Evolutionary conservation across 768 basidiomycete species (phyloP).

Genomic region (Trametes maxima): DNA sequence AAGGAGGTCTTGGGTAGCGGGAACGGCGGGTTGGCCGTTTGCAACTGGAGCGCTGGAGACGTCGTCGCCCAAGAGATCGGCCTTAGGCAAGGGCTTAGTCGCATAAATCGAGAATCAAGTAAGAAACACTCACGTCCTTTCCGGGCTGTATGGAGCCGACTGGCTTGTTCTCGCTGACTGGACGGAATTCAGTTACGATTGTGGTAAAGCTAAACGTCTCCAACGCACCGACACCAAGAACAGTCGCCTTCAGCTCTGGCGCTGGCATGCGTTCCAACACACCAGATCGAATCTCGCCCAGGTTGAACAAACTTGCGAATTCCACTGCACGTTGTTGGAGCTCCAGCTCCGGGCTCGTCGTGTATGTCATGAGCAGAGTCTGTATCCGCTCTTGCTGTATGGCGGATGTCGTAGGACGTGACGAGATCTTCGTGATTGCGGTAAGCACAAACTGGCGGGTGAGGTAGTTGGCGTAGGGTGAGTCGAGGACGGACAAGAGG

Average conservation of each 20-base stretch:
- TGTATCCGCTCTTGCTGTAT: slow-evolving; percentile 79
- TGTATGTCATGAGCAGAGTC: slow-evolving; percentile 76
- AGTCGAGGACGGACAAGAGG: slow-evolving; percentile 82
- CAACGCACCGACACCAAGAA: slow-evolving; percentile 83
- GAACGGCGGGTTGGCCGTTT: slow-evolving; percentile 47
- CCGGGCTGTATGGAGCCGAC: slow-evolving; percentile 86
- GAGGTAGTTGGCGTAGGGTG: slow-evolving; percentile 91
- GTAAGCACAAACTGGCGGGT: slow-evolving; percentile 92
- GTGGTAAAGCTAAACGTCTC: background rate
- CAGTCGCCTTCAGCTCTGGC: slow-evolving; percentile 95
- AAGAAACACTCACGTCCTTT: slow-evolving; percentile 58
- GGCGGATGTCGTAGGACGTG: slow-evolving; percentile 67
- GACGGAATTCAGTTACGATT: slow-evolving; percentile 10
- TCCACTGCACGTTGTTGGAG: slow-evolving; percentile 96
- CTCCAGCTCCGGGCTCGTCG: slow-evolving; percentile 90
- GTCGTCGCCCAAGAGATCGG: slow-evolving; percentile 87
- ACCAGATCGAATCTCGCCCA: slow-evolving; percentile 76
- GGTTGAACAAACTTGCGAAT: slow-evolving; percentile 81
- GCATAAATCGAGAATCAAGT: slow-evolving; percentile 3
- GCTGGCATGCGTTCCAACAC: slow-evolving; percentile 99
- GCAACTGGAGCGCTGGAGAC: slow-evolving; percentile 42
- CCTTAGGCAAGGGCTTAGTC: slow-evolving; percentile 31
- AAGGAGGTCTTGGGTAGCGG: slow-evolving; percentile 80
- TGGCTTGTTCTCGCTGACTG: slow-evolving; percentile 94
- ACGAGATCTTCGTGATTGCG: slow-evolving; percentile 86